A percentile compares a stretch with the other conserved stretches of the same genome.
phyloP scores from a whole-genome alignment of 1,284 basidiomycete species.

The Microbotryomycetes sp. region DNA sequence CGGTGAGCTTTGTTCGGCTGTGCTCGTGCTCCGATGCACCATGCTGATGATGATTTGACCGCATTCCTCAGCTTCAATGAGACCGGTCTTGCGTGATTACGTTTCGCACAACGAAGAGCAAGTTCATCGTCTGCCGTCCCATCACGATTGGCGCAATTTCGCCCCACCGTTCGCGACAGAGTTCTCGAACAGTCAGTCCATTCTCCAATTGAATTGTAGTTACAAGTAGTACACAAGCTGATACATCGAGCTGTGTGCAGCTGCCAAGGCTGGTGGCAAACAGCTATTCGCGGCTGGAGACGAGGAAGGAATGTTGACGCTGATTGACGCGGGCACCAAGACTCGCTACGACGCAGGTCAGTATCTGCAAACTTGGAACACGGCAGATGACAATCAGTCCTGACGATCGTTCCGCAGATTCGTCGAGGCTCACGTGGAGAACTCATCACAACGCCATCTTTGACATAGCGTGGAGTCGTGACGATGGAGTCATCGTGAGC shows the following conservation, averaged over 20 bases:
- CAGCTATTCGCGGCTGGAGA: constrained; percentile 29
- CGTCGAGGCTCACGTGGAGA: constrained; percentile 23
- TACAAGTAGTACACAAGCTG: background rate
- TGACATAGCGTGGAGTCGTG: constrained; percentile 33
- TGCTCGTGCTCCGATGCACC: background rate
- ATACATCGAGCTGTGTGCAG: constrained; percentile 4
- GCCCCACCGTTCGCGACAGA: constrained; percentile 35
- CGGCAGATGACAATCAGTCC: no score
- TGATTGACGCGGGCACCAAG: constrained; percentile 25
- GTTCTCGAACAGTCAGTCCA: constrained; percentile 26
- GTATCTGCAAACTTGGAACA: background rate
- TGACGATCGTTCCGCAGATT: constrained; percentile 3
- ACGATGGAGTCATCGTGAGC: constrained; percentile 33
- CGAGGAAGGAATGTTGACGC: constrained; percentile 34
- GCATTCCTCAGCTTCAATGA: constrained; percentile 13
- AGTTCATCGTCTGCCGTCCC: constrained; percentile 28
- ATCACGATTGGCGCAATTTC: constrained; percentile 15
- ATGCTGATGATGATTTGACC: background rate
- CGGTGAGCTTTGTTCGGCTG: constrained; percentile 11
- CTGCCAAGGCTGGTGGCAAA: constrained; percentile 31
- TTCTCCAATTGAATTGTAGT: background rate
- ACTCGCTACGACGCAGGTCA: constrained; percentile 16
- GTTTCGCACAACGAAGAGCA: constrained; percentile 34
- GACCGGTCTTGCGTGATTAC: constrained; percentile 16
- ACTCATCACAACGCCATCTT: constrained; percentile 38